Conservation (phyloP, 306 rosid species). For the Alnus glutinosa region DNA sequence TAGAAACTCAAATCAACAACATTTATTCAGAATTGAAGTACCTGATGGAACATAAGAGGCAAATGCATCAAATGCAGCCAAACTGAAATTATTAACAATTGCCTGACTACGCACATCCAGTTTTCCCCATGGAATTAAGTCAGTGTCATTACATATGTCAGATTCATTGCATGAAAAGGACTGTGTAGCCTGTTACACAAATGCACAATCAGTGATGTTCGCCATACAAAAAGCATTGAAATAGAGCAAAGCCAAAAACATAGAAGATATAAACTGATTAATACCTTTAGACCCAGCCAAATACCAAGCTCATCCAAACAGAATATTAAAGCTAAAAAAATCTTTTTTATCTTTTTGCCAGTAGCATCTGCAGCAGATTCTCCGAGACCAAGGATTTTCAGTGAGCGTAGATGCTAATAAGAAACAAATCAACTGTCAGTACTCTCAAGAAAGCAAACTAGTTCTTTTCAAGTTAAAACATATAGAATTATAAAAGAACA, state of each 20-base stretch:
- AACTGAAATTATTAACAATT: constrained; percentile 50
- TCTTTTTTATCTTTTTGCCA: constrained; percentile 43
- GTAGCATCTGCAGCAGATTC: constrained; percentile 41
- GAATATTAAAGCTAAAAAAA: constrained; percentile 37
- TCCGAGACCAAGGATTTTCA: constrained; percentile 41
- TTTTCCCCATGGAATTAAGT: constrained; percentile 44
- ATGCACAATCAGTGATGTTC: constrained; percentile 20
- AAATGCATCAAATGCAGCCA: constrained; percentile 39
- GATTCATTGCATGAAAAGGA: constrained; percentile 38
- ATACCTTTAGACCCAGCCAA: constrained; percentile 78
- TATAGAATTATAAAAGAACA: not conserved
- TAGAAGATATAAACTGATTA: constrained; percentile 1
- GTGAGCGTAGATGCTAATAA: constrained; percentile 48
- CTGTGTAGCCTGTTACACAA: constrained; percentile 66
- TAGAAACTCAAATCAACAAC: constrained; percentile 6
- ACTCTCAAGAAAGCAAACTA: constrained; percentile 29
- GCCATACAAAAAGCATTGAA: constrained; percentile 23
- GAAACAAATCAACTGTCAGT: constrained; percentile 32
- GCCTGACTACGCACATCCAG: constrained; percentile 45
- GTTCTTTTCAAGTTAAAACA: constrained; percentile 6
- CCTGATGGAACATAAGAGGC: constrained; percentile 44
- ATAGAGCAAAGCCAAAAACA: constrained; percentile 13
- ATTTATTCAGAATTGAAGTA: constrained; percentile 35
- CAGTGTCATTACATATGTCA: constrained; percentile 36
- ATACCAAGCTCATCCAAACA: constrained; percentile 78